A percentile compares a stretch with the other conserved stretches of the same genome.
These are phyloP conservation scores for Pyrenophora seminiperda DNA, from an alignment of 2,329 filamentous ascomycete species.

Conservation along the genomic window DNA sequence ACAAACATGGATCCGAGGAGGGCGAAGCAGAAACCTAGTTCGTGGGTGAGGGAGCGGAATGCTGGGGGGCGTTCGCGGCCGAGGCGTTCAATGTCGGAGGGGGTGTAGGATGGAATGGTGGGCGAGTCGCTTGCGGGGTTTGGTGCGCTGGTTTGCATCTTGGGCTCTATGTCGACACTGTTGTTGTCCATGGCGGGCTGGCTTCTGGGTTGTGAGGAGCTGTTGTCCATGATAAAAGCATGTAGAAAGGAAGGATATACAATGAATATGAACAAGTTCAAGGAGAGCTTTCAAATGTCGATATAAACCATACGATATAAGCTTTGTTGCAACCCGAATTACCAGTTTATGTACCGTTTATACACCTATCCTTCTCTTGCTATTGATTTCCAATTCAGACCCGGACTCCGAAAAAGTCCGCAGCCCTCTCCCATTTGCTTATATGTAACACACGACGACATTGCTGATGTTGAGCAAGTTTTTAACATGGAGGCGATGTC, in stretches of 20 bases:
- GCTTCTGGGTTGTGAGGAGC: background rate
- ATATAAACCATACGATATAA: too few relatives aligned
- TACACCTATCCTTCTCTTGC: slow-evolving; percentile 11
- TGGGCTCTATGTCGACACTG: background rate
- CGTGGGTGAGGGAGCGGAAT: slow-evolving; percentile 61
- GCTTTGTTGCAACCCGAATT: background rate
- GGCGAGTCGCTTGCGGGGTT: background rate
- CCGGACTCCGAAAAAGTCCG: slow-evolving; percentile 23
- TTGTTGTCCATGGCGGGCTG: background rate
- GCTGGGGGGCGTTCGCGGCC: slow-evolving; percentile 65
- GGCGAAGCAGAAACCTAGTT: slow-evolving; percentile 66
- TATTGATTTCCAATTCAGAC: slow-evolving; percentile 5
- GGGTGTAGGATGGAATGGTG: slow-evolving; percentile 22
- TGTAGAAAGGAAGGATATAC: too few relatives aligned
- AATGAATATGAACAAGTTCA: too few relatives aligned
- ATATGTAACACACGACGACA: slow-evolving; percentile 17
- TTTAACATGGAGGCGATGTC: slow-evolving; percentile 1
- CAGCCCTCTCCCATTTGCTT: too few relatives aligned
- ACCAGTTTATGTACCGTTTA: background rate
- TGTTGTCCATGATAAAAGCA: background rate
- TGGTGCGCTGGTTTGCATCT: background rate
- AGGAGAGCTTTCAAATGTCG: too few relatives aligned
- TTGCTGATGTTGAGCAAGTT: slow-evolving; percentile 25
- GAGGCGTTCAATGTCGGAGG: slow-evolving; percentile 60
- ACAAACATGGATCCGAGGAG: slow-evolving; percentile 68